Evolutionary conservation across 2,329 filamentous ascomycete species (phyloP), one percentile per base, ranked within the genome.

Genomic region (Basipetospora chlamydospora): DNA sequence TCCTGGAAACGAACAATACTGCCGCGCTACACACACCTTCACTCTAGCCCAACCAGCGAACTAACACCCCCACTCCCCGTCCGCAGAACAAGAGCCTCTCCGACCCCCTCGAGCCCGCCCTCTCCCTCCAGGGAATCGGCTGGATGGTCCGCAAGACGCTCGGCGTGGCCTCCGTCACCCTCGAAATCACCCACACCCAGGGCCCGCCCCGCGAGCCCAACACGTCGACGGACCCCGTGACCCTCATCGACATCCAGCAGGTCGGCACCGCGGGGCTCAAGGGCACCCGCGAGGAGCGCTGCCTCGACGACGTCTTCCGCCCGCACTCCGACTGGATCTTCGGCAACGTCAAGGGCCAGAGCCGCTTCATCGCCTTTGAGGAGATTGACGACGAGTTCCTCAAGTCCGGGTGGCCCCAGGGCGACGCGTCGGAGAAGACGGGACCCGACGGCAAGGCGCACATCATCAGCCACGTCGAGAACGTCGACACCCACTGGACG

Each of bases 271-370:
- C 77, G 41, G 79, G 77, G 38, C 63, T 92, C 43, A 72, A 71
- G 49, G 77, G 73, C 47, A 86, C 63, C 34, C 51, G 60, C 28
- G 71, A 75, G 64, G 53, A 56, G 44, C 70, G 71, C 40, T 67
- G 61, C 50, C 48, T 70, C 36, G 70, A 75, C 59, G 50, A 56
- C 52, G 47, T 46, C 37, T 55, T 46, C 46, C 76, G 79, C 46
- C 68, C 72, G 43, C 82, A 87, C 62, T 61, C 60, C 17, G 85
- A 94, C 63, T 77, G 76, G 65, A 70, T 93, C 45, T 94, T 92
- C 54, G 86, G 86, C 40, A 61, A 59, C 38, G 68, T 90, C 43
- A 61, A 63, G 35, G 82, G 80, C 39, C 66, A 64, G 41, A 72
- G 67, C 29, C 57, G 62, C 31, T 75, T 67, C 52, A 45, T 71